Conservation (phyloP, 768 basidiomycete genomes). For the Podaxis mareebaensis region DNA sequence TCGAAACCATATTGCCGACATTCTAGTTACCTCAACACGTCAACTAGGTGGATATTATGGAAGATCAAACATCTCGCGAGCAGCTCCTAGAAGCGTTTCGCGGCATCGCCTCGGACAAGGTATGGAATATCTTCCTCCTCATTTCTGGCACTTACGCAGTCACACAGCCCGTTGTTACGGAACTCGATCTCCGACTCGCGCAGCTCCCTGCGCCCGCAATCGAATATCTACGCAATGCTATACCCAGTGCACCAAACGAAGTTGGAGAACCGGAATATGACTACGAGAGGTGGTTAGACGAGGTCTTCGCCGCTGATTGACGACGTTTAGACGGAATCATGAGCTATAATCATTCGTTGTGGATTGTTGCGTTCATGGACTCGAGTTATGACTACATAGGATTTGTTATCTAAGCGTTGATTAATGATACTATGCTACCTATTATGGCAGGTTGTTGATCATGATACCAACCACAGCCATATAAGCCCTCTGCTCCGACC, state of each 20-base stretch:
- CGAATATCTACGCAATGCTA: slow-evolving; percentile 78
- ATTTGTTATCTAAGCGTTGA: slow-evolving; percentile 13
- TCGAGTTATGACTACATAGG: background rate
- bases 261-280: slow-evolving; percentile 71
- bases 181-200: slow-evolving; percentile 86
- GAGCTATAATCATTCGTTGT: background rate
- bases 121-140: slow-evolving; percentile 28
- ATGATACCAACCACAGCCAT: slow-evolving; percentile 26
- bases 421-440: slow-evolving; percentile 10
- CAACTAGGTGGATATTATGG: slow-evolving; percentile 86
- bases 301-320: slow-evolving; percentile 53
- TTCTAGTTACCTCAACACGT: background rate
- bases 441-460: slow-evolving; percentile 17
- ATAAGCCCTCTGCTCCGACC: slow-evolving; percentile 29
- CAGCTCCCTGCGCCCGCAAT: slow-evolving; percentile 74
- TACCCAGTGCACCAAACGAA: slow-evolving; percentile 61
- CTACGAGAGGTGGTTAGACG: slow-evolving; percentile 80
- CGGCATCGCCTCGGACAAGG: slow-evolving; percentile 89
- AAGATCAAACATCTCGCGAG: slow-evolving; percentile 92
- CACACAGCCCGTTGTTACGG: slow-evolving; percentile 84
- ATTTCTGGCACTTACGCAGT: background rate
- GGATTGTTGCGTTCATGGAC: background rate
- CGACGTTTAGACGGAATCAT: background rate
- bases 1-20: slow-evolving; percentile 1
- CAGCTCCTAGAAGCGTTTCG: slow-evolving; percentile 94